Evolutionary conservation across 148 eudicot genomes (phyloP).

Genomic region (Arctostaphylos glauca): DNA sequence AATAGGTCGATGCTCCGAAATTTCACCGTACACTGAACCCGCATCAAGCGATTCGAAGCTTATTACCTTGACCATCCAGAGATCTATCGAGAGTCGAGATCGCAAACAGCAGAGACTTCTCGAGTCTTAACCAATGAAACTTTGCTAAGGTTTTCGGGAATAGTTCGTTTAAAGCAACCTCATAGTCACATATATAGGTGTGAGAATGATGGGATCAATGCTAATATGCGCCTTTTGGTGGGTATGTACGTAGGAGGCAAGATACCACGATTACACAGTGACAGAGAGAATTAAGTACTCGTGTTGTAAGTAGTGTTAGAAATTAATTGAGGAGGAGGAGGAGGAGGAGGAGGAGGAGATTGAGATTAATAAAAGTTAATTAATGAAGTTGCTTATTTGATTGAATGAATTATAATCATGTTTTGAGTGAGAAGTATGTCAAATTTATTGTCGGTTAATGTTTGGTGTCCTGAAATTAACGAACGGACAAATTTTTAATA

Average conservation of each 20-base stretch:
- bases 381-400: too few species aligned
- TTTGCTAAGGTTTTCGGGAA: neutral
- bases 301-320: too few species aligned
- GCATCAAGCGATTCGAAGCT: neutral
- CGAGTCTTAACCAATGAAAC: neutral
- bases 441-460: too few species aligned
- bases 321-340: too few species aligned
- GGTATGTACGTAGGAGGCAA: neutral
- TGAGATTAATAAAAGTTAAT: too few species aligned
- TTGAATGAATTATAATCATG: too few species aligned
- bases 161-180: neutral
- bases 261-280: too few species aligned
- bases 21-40: neutral
- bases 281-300: too few species aligned
- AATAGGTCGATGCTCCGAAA: neutral
- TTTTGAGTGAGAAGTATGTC: too few species aligned
- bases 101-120: neutral
- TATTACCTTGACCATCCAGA: constrained; percentile 9
- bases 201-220: neutral
- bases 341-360: too few species aligned
- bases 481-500: too few species aligned
- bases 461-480: too few species aligned
- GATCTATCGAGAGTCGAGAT: neutral
- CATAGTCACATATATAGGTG: neutral
- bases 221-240: constrained; percentile 14